Evolutionary conservation across 2,329 filamentous ascomycete species (phyloP).

Genomic region (Penicillium sp.): DNA sequence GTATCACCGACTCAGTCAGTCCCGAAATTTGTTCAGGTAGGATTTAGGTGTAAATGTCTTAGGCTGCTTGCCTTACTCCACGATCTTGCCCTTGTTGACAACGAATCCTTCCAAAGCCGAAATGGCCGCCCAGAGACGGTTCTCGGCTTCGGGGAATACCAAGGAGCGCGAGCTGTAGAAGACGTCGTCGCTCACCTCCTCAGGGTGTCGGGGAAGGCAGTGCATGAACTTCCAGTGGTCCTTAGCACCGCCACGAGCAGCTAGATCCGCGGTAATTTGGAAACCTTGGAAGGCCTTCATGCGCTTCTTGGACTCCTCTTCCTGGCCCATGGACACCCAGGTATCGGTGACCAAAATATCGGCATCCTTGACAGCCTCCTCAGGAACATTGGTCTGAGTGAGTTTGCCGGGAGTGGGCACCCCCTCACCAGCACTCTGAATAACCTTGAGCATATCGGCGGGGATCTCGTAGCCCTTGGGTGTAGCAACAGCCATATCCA

Average conservation of each 20-base stretch:
- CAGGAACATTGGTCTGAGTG: slow-evolving; percentile 70
- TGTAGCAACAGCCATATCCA: slow-evolving; percentile 81
- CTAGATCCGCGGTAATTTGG: slow-evolving; percentile 84
- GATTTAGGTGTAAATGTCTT: neutral
- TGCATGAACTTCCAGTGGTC: slow-evolving; percentile 97
- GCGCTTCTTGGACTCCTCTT: slow-evolving; percentile 72
- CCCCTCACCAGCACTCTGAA: slow-evolving; percentile 58
- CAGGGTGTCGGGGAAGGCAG: slow-evolving; percentile 83
- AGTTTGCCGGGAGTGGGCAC: slow-evolving; percentile 61
- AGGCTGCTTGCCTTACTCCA: slow-evolving; percentile 16
- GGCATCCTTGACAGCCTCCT: slow-evolving; percentile 78
- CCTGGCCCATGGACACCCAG: slow-evolving; percentile 98
- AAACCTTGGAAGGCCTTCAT: slow-evolving; percentile 81
- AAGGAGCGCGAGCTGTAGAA: slow-evolving; percentile 83
- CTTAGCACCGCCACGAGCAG: slow-evolving; percentile 78
- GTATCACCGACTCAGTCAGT: neutral
- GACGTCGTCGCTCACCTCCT: slow-evolving; percentile 91
- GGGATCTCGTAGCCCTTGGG: slow-evolving; percentile 82
- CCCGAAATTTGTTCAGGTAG: neutral
- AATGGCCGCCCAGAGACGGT: slow-evolving; percentile 87
- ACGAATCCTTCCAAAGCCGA: slow-evolving; percentile 83
- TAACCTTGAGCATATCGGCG: slow-evolving; percentile 65
- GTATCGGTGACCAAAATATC: slow-evolving; percentile 94
- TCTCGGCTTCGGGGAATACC: slow-evolving; percentile 92
- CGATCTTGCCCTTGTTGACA: slow-evolving; percentile 83